Evolutionary conservation across 2,329 filamentous ascomycete genomes (phyloP), one percentile per base, ranked within the genome.

Genomic region (Stachybotrys elegans): DNA sequence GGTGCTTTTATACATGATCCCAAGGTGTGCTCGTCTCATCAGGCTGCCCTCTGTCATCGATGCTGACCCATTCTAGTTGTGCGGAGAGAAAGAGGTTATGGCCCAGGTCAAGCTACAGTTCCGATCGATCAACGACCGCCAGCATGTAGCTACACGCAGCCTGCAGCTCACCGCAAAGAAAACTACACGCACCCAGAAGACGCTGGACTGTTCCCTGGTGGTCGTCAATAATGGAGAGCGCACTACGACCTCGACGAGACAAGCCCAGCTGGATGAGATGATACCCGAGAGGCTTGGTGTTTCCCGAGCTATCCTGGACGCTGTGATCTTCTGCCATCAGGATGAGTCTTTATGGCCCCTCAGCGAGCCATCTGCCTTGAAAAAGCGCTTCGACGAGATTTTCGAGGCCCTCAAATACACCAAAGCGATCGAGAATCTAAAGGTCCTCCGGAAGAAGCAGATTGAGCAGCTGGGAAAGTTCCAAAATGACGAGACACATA

Each of bases 251-350:
- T 96, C 92, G 2, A 88, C 86, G 4, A 83, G 86, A 34, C 83
- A 88, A 16, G 83, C 82, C 9, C 88, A 96, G 54, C 75, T 97
- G 25, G 87, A 96, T 62, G 76, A 83, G 51, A 79, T 92, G 53
- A 84, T 98, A 62, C 90, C 92, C 0, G 80, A 87, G 53, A 86
- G 88, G 52, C 76, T 98, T 1, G 93, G 93, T 29, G 93, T 96
- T 4, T 93, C 90, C 2, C 83, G 84, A 44, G 91, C 93, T 12
- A 84, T 98, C 44, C 76, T 98, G 21, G 91, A 97, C 53, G 86
- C 86, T 46, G 93, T 98, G 61, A 96, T 98, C 54, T 98, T 98
- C 68, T 98, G 93, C 62, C 93, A 98, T 60, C 93, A 98, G 61
- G 93, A 98, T 61, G 93, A 98, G 54, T 96, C 92, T 21, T 68